A percentile compares a stretch with the other conserved stretches of the same genome.
Evolutionary conservation across 2,329 filamentous ascomycete genomes (phyloP).

Genomic region (Aspergillus persii): DNA sequence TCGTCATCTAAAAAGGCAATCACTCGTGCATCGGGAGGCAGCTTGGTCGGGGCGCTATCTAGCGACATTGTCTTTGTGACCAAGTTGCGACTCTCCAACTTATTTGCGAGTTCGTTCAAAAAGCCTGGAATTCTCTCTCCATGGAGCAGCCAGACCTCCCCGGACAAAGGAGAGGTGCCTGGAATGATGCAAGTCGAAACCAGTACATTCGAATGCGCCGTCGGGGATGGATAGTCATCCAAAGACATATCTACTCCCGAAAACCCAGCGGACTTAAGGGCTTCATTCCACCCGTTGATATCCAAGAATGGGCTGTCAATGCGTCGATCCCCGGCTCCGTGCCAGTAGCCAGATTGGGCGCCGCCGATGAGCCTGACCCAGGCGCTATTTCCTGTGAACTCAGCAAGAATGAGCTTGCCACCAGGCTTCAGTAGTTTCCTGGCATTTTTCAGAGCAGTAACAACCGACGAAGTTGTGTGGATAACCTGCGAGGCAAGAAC

Average conservation of each 20-base stretch:
- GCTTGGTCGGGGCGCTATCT: background rate
- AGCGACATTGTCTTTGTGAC: background rate
- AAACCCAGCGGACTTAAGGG: background rate
- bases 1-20: background rate
- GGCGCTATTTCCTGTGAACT: constrained; percentile 25
- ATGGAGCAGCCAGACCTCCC: background rate
- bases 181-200: too few species aligned
- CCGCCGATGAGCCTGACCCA: background rate
- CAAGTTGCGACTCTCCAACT: background rate
- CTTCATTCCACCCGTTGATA: background rate
- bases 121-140: background rate
- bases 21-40: background rate
- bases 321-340: background rate
- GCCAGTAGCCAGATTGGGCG: constrained; percentile 1
- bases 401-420: constrained; percentile 57
- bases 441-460: background rate
- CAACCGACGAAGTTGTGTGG: background rate
- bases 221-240: background rate
- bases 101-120: background rate
- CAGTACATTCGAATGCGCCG: too few species aligned
- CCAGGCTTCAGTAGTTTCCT: constrained; percentile 47
- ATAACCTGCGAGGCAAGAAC: constrained; percentile 2
- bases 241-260: background rate
- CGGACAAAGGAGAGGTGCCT: too few species aligned
- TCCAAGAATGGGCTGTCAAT: background rate